phyloP scores from a whole-genome alignment of 352 stramenopile genomes.

The Pythium sp. region DNA sequence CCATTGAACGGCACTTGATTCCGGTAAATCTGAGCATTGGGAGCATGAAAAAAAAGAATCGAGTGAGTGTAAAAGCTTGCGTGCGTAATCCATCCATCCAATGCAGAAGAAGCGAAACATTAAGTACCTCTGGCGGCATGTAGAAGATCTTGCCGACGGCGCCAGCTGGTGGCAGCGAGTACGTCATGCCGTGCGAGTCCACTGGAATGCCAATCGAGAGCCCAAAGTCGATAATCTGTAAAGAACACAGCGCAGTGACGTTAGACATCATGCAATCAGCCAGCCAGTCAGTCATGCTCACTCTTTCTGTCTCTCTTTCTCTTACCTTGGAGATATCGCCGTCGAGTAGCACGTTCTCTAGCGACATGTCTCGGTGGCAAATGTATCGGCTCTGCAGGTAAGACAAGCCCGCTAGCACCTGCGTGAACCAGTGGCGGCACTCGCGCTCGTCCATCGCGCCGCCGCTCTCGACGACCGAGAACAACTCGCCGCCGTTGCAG shows the following conservation, averaged over 20 bases:
- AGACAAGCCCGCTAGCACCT: conserved; percentile 74
- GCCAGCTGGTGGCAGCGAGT: conserved; percentile 72
- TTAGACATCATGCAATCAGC: conserved; percentile 1
- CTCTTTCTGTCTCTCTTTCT: background rate
- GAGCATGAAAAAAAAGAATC: background rate
- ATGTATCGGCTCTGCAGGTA: conserved; percentile 85
- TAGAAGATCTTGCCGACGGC: conserved; percentile 90
- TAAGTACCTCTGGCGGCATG: conserved; percentile 72
- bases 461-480: conserved; percentile 79
- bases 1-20: conserved; percentile 91
- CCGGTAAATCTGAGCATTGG: conserved; percentile 65
- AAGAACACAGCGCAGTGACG: background rate
- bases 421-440: conserved; percentile 81
- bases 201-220: conserved; percentile 83
- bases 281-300: background rate
- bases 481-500: conserved; percentile 82
- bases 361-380: conserved; percentile 86
- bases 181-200: conserved; percentile 82
- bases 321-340: conserved; percentile 78
- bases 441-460: conserved; percentile 75
- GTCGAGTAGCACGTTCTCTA: conserved; percentile 85
- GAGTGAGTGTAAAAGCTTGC: conserved; percentile 2
- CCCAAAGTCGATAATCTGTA: conserved; percentile 86
- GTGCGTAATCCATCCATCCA: background rate
- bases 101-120: background rate